Evolutionary conservation across 768 basidiomycete species (phyloP), one percentile per base, ranked within the genome.

Genomic region (Serendipita indica): DNA sequence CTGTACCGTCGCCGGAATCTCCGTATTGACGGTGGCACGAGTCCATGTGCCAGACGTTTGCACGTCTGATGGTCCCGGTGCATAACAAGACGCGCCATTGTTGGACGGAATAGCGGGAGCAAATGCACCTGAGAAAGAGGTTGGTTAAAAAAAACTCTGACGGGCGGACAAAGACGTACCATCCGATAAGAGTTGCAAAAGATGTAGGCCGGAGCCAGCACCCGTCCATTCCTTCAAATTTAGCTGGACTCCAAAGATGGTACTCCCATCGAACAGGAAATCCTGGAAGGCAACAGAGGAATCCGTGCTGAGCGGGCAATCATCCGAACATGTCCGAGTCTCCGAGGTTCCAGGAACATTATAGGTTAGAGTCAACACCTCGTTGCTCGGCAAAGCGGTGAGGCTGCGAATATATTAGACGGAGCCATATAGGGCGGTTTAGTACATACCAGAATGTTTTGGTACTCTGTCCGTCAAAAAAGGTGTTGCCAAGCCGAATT

Each of bases 401-500:
- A 93, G 73, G 65, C 93, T 94, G 59, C 35, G 49, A 39, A 64
- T 43, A 60, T 58, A n/a, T 28, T 13, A 57, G 49, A 39, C 66
- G 60, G 60, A 35, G 66, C 18, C 32, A 33, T 33, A 46, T 12
- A 27, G 18, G 57, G 25, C 54, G 34, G 43, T 59, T 45, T 27
- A 46, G 35, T 30, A 66, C 80, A 58, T 69, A 93, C 93, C 79
- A 85, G 71, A 99, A 99, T 3, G 74, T 77, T n/a, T 81, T 87
- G 1, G 94, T 94, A 39, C 91, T 86, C 64, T 86, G 82, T 57
- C 82, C 79, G 56, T 75, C 70, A 62, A 83, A 75, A 69, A 94
- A 89, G 5, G 91, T 93, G 71, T 99, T 98, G 27, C 91, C 93
- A 28, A 99, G 73, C 43, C 96, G 81, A 49, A 97, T 67, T 3